Evolutionary conservation across 2,329 filamentous ascomycete genomes (phyloP).

Genomic region (Monosporascus sp.): DNA sequence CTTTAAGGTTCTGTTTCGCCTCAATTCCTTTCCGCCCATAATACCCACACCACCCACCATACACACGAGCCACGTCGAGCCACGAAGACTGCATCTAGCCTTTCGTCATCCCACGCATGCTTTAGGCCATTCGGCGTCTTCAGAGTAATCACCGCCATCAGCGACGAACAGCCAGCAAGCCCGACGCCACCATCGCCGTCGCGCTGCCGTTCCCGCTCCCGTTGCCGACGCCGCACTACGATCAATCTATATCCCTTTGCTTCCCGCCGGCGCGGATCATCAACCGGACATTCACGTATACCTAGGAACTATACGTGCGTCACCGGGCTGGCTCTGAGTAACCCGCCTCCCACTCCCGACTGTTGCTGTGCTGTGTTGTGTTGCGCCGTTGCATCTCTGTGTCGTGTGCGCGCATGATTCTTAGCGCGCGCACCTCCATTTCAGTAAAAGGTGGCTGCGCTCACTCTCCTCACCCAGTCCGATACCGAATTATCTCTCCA

Average conservation of each 20-base stretch:
- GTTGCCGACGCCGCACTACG: neutral
- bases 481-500: constrained; percentile 54
- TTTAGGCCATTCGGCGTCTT: neutral
- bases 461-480: constrained; percentile 49
- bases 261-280: neutral
- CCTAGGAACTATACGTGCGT: neutral
- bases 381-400: constrained; percentile 3
- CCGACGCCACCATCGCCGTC: neutral
- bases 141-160: neutral
- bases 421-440: constrained; percentile 24
- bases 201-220: neutral
- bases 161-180: neutral
- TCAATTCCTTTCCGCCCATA: neutral
- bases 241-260: neutral
- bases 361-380: neutral
- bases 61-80: constrained; percentile 1
- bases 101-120: constrained; percentile 1
- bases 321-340: neutral
- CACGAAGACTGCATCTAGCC: neutral
- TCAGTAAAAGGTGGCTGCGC: constrained; percentile 46
- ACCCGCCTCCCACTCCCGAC: neutral
- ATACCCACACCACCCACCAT: neutral
- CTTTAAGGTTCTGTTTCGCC: neutral
- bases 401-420: constrained; percentile 27
- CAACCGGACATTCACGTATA: neutral